These are phyloP conservation scores for Manihot esculenta DNA, from an alignment of 441 rosid species.

Conservation along the genomic window DNA sequence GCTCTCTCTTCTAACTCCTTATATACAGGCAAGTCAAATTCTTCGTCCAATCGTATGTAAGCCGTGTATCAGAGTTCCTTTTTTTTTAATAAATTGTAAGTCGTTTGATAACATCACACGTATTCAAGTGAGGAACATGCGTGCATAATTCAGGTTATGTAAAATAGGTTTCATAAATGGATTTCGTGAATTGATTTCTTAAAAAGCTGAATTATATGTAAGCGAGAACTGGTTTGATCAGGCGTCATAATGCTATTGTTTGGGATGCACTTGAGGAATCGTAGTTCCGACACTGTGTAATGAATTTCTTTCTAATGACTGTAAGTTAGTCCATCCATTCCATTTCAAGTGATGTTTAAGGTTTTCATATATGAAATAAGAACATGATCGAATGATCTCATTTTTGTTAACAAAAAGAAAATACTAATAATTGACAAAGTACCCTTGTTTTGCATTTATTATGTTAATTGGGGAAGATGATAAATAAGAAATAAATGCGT, in stretches of 20 bases:
- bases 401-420: no score
- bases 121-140: neutral
- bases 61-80: no score
- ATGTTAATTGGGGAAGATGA: no score
- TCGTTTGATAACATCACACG: neutral
- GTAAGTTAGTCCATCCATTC: no score
- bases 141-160: neutral
- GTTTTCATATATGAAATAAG: no score
- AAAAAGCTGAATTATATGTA: neutral
- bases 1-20: slow-evolving; percentile 87
- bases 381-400: no score
- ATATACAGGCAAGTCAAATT: slow-evolving; percentile 57
- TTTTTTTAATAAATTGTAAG: no score
- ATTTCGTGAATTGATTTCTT: neutral
- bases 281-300: neutral
- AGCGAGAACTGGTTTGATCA: neutral
- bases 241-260: neutral
- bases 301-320: neutral
- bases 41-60: no score
- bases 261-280: neutral
- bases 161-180: neutral
- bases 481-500: no score
- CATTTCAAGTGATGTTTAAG: no score
- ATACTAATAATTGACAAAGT: no score
- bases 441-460: no score